Base-by-base conservation (phyloP, 2,329 filamentous ascomycete genomes). In the Neodidymelliopsis sp. region DNA sequence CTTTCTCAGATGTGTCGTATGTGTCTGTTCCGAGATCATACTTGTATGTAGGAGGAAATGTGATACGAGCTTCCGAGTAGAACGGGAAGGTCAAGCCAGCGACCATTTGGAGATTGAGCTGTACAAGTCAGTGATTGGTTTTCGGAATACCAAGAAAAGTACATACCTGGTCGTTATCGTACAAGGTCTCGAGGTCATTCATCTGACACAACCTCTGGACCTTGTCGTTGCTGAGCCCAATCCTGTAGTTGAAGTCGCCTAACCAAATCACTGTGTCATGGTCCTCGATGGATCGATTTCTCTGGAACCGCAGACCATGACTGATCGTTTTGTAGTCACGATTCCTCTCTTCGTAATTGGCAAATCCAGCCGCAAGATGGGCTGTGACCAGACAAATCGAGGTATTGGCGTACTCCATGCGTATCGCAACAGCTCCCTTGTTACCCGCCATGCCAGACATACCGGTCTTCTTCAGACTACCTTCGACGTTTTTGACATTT, bases 381-480 rank as follows among this genome's bases (percentile, higher is more conserved):
- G 94, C 94, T 16, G 94, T 99, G 19, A 99, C 90, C 55, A 99
- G 93, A 72, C 94, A 97, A 20, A 99, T 84, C 2, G 89, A 89
- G 2, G 93, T 97, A 66, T 89, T 95, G 20, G 90, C 92, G 66
- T 91, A 97, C 56, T 97, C 93, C 74, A 99, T 89, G 4, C 94
- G 88, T 62, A 99, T 97, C 2, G 92, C 94, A 38, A 97, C 95
- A 1, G 94, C 94, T 13, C 94, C 94, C 76, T 99, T 99, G 76
- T 99, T 99, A 16, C 94, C 94, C 20, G 92, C 93, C 81, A 99
- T 96, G 5, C 94, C 94, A 18, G 92, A 97, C 81, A 99, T 86
- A 4, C 94, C 94, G 1, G 85, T 88, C 81, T 97, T 99, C 77
- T 97, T 99, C 51, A 97, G 86, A 60, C 87, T 91, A 5, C 94